Conservation (phyloP, 441 rosid genomes). For the Cnidoscolus chayamansa region DNA sequence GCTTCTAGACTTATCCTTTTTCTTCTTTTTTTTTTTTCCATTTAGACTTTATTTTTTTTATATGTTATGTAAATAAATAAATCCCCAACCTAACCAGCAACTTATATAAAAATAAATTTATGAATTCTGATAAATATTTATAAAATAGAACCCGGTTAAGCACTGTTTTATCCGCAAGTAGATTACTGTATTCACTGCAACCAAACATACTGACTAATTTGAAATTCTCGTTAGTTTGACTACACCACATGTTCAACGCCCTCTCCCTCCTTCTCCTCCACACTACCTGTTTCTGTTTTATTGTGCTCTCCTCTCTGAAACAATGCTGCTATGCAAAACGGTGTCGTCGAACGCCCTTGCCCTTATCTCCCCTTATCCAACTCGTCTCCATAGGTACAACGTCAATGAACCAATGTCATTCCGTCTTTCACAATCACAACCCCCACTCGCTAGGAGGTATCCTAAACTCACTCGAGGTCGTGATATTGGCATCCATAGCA, state of each 20-base stretch:
- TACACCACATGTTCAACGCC: neutral
- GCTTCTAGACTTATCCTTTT: neutral
- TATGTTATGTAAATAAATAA: too few relatives aligned
- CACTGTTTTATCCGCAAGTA: neutral
- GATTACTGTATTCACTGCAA: neutral
- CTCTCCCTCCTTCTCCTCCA: neutral
- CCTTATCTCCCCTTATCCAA: neutral
- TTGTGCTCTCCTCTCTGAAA: neutral
- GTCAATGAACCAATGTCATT: conserved; percentile 18
- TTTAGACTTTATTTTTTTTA: too few relatives aligned
- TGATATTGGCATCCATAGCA: conserved; percentile 6
- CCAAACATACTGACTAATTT: neutral
- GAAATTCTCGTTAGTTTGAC: neutral
- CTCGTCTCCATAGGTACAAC: conserved; percentile 19
- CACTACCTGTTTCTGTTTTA: too few relatives aligned
- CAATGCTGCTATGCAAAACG: conserved; percentile 29
- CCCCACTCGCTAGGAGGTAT: conserved; percentile 9
- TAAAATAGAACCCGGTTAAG: too few relatives aligned
- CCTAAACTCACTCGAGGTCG: conserved; percentile 16
- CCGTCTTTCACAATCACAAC: conserved; percentile 9
- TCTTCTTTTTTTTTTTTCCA: neutral
- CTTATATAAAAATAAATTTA: too few relatives aligned
- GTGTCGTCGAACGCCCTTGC: conserved; percentile 23
- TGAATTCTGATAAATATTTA: too few relatives aligned
- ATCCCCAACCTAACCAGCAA: too few relatives aligned